These are phyloP conservation scores for Mycena albidolilacea DNA, from an alignment of 768 basidiomycete species.

Conservation along the genomic window DNA sequence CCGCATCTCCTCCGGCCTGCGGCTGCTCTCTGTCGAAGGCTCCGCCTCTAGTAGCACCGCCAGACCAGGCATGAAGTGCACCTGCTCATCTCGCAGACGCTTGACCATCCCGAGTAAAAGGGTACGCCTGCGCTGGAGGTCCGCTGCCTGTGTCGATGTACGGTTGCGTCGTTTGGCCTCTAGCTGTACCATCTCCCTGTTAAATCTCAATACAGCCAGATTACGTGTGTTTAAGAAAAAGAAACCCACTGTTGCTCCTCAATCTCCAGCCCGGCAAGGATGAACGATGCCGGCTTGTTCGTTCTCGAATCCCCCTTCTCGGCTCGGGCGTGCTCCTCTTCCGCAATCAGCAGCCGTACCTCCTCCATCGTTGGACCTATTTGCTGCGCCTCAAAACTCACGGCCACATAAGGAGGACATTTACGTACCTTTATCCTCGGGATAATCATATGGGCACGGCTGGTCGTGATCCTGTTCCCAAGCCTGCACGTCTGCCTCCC, in stretches of 20 bases:
- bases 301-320: neutral
- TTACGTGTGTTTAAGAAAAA: too few species aligned
- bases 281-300: slow-evolving; percentile 29
- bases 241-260: slow-evolving; percentile 30
- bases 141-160: slow-evolving; percentile 12
- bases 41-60: neutral
- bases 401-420: neutral
- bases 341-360: slow-evolving; percentile 28
- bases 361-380: slow-evolving; percentile 32
- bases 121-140: slow-evolving; percentile 13
- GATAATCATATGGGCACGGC: neutral
- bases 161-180: slow-evolving; percentile 1
- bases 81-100: slow-evolving; percentile 21
- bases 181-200: neutral
- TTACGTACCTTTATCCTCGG: slow-evolving; percentile 33
- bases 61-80: slow-evolving; percentile 25
- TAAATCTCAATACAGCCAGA: neutral
- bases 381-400: neutral
- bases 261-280: slow-evolving; percentile 33
- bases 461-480: slow-evolving; percentile 37
- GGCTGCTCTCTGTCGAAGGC: neutral
- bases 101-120: neutral
- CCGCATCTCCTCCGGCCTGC: slow-evolving; percentile 33
- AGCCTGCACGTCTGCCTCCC: slow-evolving; percentile 33
- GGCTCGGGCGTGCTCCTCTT: slow-evolving; percentile 36